Percentiles rank a stretch among this genome's conserved stretches.
Evolutionary conservation across 208 protist genomes (phyloP).

Genomic region (Blastocrithidia nonstop): DNA sequence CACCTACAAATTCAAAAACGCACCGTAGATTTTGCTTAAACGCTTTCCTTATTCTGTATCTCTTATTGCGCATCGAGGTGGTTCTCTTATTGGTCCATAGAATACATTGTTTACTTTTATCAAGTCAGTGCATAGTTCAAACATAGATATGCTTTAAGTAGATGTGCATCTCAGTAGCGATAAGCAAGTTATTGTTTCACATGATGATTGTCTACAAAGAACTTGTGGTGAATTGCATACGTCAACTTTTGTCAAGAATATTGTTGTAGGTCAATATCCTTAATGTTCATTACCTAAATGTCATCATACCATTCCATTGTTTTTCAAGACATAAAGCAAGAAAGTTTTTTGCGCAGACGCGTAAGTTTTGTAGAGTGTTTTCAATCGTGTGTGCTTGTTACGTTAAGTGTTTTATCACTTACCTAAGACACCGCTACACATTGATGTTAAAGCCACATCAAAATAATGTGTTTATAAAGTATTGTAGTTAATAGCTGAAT

Average conservation of each 20-base stretch:
- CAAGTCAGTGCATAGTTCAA: conserved; percentile 14
- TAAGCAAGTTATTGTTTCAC: conserved; percentile 41
- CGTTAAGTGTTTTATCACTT: conserved; percentile 49
- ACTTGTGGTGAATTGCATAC: conserved; percentile 22
- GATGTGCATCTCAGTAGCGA: conserved; percentile 61
- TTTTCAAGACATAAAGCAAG: conserved; percentile 25
- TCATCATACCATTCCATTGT: conserved; percentile 24
- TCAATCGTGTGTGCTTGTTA: conserved; percentile 47
- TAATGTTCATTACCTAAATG: conserved; percentile 35
- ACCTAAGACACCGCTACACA: conserved; percentile 34
- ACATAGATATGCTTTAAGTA: conserved; percentile 57
- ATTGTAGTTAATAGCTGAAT: conserved; percentile 40
- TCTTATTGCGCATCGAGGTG: conserved; percentile 58
- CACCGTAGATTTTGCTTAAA: conserved; percentile 4
- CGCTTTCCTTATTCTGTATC: conserved; percentile 48
- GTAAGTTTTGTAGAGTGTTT: conserved; percentile 24
- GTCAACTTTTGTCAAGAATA: conserved; percentile 12
- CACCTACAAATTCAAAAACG: neutral
- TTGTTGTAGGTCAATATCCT: conserved; percentile 29
- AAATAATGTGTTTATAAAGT: conserved; percentile 26
- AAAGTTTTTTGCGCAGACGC: conserved; percentile 25
- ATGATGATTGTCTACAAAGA: conserved; percentile 27
- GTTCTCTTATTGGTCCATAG: conserved; percentile 49
- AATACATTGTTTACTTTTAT: conserved; percentile 71
- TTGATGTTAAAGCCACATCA: conserved; percentile 56